phyloP scores from a whole-genome alignment of 768 basidiomycete species.

The Trametes meyenii region DNA sequence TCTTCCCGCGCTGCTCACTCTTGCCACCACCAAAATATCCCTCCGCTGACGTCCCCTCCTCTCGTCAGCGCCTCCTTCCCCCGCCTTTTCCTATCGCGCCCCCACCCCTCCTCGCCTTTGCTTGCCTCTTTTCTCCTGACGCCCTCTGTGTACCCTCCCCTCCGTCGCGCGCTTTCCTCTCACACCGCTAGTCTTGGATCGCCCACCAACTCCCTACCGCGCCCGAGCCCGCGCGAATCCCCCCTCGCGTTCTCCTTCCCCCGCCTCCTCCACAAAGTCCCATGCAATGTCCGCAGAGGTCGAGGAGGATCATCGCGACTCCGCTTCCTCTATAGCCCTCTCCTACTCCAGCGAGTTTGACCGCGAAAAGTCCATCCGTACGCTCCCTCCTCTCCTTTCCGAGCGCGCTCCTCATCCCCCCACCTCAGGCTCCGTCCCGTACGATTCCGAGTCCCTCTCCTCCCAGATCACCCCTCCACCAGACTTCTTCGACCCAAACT shows the following conservation, averaged over 20 bases:
- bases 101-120: neutral
- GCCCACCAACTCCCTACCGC: neutral
- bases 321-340: slow-evolving; percentile 15
- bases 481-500: slow-evolving; percentile 33
- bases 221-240: neutral
- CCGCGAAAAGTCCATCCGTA: slow-evolving; percentile 21
- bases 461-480: slow-evolving; percentile 7
- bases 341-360: slow-evolving; percentile 10
- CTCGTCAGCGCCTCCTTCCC: slow-evolving; percentile 12
- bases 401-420: neutral
- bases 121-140: neutral
- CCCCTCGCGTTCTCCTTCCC: neutral
- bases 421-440: neutral
- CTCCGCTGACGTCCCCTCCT: slow-evolving; percentile 7
- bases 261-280: slow-evolving; percentile 5
- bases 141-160: neutral
- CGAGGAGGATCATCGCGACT: slow-evolving; percentile 20
- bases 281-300: slow-evolving; percentile 24
- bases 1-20: neutral
- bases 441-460: slow-evolving; percentile 16
- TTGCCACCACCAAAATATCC: neutral
- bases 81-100: neutral
- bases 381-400: neutral
- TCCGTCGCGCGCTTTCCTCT: neutral
- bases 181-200: neutral